These are phyloP conservation scores for Aspergillus ochraceus DNA, from an alignment of 2,329 filamentous ascomycete species.

Conservation along the genomic window DNA sequence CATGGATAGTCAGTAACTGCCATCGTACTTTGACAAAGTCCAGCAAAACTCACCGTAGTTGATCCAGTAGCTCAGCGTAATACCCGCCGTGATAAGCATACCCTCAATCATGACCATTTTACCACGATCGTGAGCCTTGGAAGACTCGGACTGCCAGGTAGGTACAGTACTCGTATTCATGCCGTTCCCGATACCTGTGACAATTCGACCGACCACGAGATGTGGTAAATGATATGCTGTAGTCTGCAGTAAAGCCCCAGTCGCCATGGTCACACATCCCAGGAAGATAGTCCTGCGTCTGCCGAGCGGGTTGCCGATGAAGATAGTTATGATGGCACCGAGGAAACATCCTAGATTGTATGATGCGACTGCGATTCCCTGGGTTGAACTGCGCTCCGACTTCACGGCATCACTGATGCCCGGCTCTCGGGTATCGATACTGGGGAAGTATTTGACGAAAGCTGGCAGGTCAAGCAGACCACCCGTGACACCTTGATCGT, in stretches of 20 bases:
- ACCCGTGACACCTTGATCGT: slow-evolving; percentile 44
- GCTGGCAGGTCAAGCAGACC: slow-evolving; percentile 43
- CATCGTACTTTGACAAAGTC: slow-evolving; percentile 10
- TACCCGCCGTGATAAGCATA: slow-evolving; percentile 52
- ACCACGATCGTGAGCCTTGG: slow-evolving; percentile 51
- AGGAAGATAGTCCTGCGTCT: slow-evolving; percentile 52
- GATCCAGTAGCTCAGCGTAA: slow-evolving; percentile 53
- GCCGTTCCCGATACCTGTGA: slow-evolving; percentile 54
- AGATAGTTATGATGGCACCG: slow-evolving; percentile 49
- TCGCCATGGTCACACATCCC: slow-evolving; percentile 50
- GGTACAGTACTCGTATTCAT: slow-evolving; percentile 55
- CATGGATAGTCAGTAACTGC: neutral
- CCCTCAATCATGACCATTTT: slow-evolving; percentile 57
- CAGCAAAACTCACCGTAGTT: slow-evolving; percentile 53
- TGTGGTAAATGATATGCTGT: slow-evolving; percentile 49
- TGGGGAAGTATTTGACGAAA: slow-evolving; percentile 42
- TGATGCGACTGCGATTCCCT: slow-evolving; percentile 41
- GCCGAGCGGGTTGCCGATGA: slow-evolving; percentile 53
- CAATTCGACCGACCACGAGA: slow-evolving; percentile 54
- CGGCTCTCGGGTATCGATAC: slow-evolving; percentile 22
- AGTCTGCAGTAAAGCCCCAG: slow-evolving; percentile 52
- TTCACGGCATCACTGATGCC: neutral
- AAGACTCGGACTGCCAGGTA: slow-evolving; percentile 54
- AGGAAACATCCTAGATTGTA: slow-evolving; percentile 51
- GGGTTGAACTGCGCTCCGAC: slow-evolving; percentile 23